Percentiles rank a stretch among this genome's conserved stretches.
phyloP scores from a whole-genome alignment of 495 filamentous ascomycete species.

The Sphaerosporella brunnea region DNA sequence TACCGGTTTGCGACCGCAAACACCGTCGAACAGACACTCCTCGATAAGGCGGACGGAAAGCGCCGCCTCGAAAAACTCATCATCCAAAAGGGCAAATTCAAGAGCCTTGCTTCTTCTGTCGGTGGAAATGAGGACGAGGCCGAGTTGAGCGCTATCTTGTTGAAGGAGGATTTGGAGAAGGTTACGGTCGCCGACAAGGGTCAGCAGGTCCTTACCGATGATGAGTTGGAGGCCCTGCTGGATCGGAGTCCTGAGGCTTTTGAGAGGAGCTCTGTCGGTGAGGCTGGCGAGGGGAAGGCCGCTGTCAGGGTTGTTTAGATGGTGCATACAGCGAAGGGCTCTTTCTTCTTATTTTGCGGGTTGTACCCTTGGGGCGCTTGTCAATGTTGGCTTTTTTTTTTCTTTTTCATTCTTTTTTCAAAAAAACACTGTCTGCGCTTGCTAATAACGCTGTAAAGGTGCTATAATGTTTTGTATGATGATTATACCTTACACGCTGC shows the following conservation, averaged over 20 bases:
- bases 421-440: no score
- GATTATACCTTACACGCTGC: no score
- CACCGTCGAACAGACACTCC: constrained; percentile 76
- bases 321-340: no score
- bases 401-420: no score
- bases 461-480: no score
- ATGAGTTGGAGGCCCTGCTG: constrained; percentile 60
- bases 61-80: constrained; percentile 87
- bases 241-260: constrained; percentile 82
- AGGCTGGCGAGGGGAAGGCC: constrained; percentile 43
- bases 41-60: constrained; percentile 81
- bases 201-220: constrained; percentile 50
- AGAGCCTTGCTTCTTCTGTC: constrained; percentile 35
- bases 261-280: constrained; percentile 42
- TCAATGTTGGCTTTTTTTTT: no score
- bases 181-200: constrained; percentile 40
- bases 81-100: constrained; percentile 76
- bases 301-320: constrained; percentile 54
- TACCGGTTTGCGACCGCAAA: constrained; percentile 86
- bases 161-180: constrained; percentile 42
- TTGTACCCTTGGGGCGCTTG: no score
- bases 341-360: no score
- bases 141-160: constrained; percentile 40
- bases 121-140: constrained; percentile 32
- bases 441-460: no score